These are phyloP conservation scores for Rhodotorula sp. DNA, from an alignment of 1,284 basidiomycete species.

Conservation along the genomic window DNA sequence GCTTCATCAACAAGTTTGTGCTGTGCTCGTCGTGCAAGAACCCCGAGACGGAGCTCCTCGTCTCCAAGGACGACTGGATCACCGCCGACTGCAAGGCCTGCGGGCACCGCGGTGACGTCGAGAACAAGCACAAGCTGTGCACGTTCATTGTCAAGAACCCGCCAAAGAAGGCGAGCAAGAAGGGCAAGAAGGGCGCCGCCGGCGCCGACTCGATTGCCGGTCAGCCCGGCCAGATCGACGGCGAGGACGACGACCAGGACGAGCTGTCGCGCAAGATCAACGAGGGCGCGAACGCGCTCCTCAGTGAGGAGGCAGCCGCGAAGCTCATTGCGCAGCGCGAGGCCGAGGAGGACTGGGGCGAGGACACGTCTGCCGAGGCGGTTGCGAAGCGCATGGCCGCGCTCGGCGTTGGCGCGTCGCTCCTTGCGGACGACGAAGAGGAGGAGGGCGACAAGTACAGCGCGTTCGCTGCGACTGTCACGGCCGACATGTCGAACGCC, in stretches of 20 bases:
- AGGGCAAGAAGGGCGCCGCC: slow-evolving; percentile 61
- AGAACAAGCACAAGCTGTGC: slow-evolving; percentile 96
- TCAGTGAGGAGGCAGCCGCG: slow-evolving; percentile 47
- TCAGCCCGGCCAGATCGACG: slow-evolving; percentile 40
- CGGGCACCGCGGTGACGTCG: slow-evolving; percentile 84
- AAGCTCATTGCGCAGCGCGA: slow-evolving; percentile 50
- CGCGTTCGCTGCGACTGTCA: slow-evolving; percentile 72
- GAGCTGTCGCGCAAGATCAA: slow-evolving; percentile 59
- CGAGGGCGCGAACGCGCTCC: slow-evolving; percentile 54
- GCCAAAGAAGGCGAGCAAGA: slow-evolving; percentile 64
- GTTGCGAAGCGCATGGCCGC: slow-evolving; percentile 82
- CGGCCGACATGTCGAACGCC: slow-evolving; percentile 58
- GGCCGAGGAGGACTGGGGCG: slow-evolving; percentile 66
- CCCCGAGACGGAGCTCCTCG: slow-evolving; percentile 94
- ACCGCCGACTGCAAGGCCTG: slow-evolving; percentile 98
- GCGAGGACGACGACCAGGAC: slow-evolving; percentile 49
- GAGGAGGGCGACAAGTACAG: slow-evolving; percentile 76
- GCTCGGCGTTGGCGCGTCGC: slow-evolving; percentile 66
- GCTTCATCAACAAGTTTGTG: slow-evolving; percentile 94
- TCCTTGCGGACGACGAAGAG: slow-evolving; percentile 68
- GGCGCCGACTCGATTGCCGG: slow-evolving; percentile 44
- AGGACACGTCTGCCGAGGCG: slow-evolving; percentile 87
- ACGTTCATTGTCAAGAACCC: slow-evolving; percentile 99
- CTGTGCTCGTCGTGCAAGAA: slow-evolving; percentile 98
- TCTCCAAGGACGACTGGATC: slow-evolving; percentile 86